These are phyloP conservation scores for Kingdonia uniflora DNA, from an alignment of 164 flowering plant genomes.

Conservation along the genomic window DNA sequence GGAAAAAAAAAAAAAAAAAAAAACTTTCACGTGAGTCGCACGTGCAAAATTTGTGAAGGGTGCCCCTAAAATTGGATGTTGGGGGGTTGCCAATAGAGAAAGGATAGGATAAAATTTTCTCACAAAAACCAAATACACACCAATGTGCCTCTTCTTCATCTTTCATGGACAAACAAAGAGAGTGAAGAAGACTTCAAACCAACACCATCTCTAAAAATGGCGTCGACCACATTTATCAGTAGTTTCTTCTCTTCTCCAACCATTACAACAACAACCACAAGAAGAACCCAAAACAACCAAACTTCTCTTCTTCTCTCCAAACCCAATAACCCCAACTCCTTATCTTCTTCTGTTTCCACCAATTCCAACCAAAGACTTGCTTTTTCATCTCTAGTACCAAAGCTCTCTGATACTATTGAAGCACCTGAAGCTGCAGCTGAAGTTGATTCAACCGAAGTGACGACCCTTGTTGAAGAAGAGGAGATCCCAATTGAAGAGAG, in stretches of 20 bases:
- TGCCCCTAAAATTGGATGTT: too few relatives aligned
- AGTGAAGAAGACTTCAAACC: too few relatives aligned
- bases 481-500: constrained; percentile 12
- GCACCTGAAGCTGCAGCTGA: constrained; percentile 26
- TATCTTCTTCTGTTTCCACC: constrained; percentile 11
- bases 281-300: constrained; percentile 11
- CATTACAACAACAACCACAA: constrained; percentile 8
- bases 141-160: too few relatives aligned
- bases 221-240: too few relatives aligned
- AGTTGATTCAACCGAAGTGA: constrained; percentile 18
- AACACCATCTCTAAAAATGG: too few relatives aligned
- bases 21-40: too few relatives aligned
- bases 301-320: constrained; percentile 10
- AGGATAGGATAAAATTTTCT: too few relatives aligned
- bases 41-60: too few relatives aligned
- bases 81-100: too few relatives aligned
- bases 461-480: constrained; percentile 13
- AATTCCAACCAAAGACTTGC: constrained; percentile 1
- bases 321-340: constrained; percentile 12
- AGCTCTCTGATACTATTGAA: constrained; percentile 16
- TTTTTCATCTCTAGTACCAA: constrained; percentile 11
- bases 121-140: too few relatives aligned
- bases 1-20: too few relatives aligned
- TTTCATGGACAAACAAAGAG: too few relatives aligned
- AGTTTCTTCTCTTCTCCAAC: constrained; percentile 15